Percentiles rank a stretch among this genome's conserved stretches.
phyloP scores from a whole-genome alignment of 176 grass and related monocot genomes.

The Rhynchospora pubera region DNA sequence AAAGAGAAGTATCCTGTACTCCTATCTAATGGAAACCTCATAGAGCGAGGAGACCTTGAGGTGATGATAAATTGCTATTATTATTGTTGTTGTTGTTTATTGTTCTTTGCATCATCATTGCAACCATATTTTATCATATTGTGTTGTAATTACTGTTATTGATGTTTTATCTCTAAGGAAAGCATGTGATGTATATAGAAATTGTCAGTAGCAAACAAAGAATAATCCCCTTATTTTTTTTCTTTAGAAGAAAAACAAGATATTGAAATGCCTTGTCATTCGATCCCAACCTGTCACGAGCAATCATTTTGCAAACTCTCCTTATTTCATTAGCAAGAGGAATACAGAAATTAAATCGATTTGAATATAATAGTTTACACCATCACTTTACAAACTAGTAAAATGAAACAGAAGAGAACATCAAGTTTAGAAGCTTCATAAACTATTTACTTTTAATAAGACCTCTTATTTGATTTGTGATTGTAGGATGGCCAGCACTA shows the following conservation, averaged over 20 bases:
- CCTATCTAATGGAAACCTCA: constrained; percentile 95
- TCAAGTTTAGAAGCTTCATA: background rate
- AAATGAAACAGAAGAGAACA: background rate
- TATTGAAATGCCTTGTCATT: background rate
- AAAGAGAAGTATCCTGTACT: constrained; percentile 83
- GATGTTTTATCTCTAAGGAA: background rate
- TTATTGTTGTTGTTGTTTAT: background rate
- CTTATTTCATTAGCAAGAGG: background rate
- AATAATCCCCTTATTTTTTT: background rate
- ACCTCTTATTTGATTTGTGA: constrained; percentile 10
- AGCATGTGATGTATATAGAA: background rate
- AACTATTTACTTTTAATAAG: background rate
- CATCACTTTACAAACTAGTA: background rate
- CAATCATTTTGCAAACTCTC: background rate
- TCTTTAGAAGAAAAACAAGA: too few species aligned
- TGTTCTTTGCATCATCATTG: background rate
- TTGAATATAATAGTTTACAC: background rate
- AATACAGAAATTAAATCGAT: background rate
- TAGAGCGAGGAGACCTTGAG: constrained; percentile 78
- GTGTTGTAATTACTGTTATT: background rate
- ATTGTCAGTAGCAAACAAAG: background rate
- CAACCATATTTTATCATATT: background rate
- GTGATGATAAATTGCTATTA: constrained; percentile 28
- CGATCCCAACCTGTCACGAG: background rate
- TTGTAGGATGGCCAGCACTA: constrained; percentile 77